phyloP scores from a whole-genome alignment of 495 filamentous ascomycete genomes.

The Xylaria longipes region DNA sequence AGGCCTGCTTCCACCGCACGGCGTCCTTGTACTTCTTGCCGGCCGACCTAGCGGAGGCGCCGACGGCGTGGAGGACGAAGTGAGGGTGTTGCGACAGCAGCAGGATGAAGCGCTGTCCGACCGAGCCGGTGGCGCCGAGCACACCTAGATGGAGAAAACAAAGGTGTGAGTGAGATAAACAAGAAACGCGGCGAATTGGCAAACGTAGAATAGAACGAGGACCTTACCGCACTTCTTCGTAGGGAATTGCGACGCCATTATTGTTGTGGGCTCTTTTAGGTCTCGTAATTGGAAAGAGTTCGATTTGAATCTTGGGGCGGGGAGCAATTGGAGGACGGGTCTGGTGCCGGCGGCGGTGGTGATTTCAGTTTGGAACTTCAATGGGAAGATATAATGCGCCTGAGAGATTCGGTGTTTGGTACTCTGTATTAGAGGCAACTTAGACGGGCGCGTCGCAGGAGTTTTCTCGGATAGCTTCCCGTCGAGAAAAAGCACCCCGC shows the following conservation, averaged over 20 bases:
- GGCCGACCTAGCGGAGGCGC: constrained; percentile 78
- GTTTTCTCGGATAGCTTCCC: constrained; percentile 7
- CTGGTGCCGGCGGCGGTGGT: not conserved
- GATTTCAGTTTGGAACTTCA: no score
- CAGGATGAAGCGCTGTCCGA: constrained; percentile 86
- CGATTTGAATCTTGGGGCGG: not conserved
- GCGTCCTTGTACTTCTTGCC: constrained; percentile 86
- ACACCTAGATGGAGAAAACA: constrained; percentile 59
- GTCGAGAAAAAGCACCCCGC: constrained; percentile 35
- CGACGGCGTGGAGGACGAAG: constrained; percentile 76
- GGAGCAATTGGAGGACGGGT: not conserved
- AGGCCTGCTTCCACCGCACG: constrained; percentile 82
- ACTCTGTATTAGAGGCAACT: not conserved
- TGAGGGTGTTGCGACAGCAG: constrained; percentile 80
- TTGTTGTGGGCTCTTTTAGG: not conserved
- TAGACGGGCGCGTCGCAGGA: constrained; percentile 18
- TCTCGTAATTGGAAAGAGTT: not conserved
- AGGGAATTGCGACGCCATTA: constrained; percentile 54
- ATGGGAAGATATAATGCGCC: not conserved
- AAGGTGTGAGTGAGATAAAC: not conserved
- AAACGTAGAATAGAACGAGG: no score
- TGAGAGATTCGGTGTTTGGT: not conserved
- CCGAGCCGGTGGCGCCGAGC: constrained; percentile 77
- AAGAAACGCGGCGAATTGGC: not conserved
- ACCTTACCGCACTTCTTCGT: constrained; percentile 59